Evolutionary conservation across 306 rosid genomes (phyloP), one percentile per base, ranked within the genome.

Genomic region (Lupinus albus): DNA sequence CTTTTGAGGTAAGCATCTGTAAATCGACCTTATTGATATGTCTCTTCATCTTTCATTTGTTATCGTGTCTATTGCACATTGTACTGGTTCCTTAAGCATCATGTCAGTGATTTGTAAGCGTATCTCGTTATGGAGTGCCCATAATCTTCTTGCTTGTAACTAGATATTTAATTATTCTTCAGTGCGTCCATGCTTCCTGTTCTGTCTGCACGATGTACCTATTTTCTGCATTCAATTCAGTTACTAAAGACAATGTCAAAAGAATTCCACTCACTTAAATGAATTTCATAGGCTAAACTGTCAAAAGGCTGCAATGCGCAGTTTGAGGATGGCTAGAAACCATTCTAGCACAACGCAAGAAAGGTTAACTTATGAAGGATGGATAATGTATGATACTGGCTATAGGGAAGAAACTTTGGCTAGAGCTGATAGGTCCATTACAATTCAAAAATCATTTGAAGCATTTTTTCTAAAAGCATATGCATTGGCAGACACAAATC

Each of bases 371-470:
- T 86, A 89, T 75, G 89, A 89, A 84, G 96, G 96, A 63, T 89
- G 96, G 96, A 86, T 89, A 72, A 76, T 86, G 30, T 89, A 86
- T 59, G 96, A 88, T 64, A 82, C 86, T 0, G 96, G 89, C 30
- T 79, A 84, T 51, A 74, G 88, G 45, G 85, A 82, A 62, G 88
- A 86, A 81, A 89, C 96, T 2, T 81, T 84, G 4, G 69, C 80
- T 17, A 82, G 66, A 52, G 88, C 89, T 9, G 89, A 86, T 63
- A 80, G 61, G 63, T 89, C 96, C 67, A 80, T 89, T 50, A 49
- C 78, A n/a, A 70, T 83, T 73, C 86, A 82, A 67, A 78, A 86
- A 54, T 84, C 96, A 68, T 89, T 89, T 69, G 96, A 89, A 77
- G 92, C 89, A 7, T 82, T 74, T 70, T 89, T 89, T 38, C 88